Percentiles rank a stretch among this genome's conserved stretches.
These are phyloP conservation scores for Diaporthe capsici DNA, from an alignment of 2,329 filamentous ascomycete species.

Conservation along the genomic window DNA sequence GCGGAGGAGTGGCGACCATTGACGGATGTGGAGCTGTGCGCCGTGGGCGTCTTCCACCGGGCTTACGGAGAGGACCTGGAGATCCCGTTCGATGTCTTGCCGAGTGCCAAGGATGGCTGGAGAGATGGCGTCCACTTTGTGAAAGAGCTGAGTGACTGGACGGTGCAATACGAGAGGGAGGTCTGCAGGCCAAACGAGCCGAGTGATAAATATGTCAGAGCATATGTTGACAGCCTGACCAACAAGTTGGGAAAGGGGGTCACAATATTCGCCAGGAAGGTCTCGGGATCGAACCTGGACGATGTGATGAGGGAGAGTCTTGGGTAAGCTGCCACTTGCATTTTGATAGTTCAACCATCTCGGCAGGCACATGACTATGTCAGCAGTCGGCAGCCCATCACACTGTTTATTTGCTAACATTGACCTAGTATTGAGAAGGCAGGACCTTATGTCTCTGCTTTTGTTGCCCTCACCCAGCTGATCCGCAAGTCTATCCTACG, in stretches of 20 bases:
- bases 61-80: conserved; percentile 4
- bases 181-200: not conserved
- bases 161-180: conserved; percentile 1
- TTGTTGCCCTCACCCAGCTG: not conserved
- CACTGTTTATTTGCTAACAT: not conserved
- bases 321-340: not conserved
- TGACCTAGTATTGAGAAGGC: not conserved
- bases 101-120: not conserved
- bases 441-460: not conserved
- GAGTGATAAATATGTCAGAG: not conserved
- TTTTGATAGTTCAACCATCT: not conserved
- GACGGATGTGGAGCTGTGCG: conserved; percentile 3
- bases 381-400: not conserved
- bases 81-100: not conserved
- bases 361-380: too few species aligned
- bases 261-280: not conserved
- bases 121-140: not conserved
- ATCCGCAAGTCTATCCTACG: not conserved
- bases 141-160: conserved; percentile 17
- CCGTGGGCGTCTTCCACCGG: not conserved
- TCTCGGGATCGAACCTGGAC: not conserved
- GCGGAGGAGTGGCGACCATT: not conserved
- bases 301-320: conserved; percentile 23
- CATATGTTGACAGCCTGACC: not conserved
- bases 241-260: not conserved